Evolutionary conservation across 75 land plant species (phyloP).

Genomic region (Cryptomeria japonica): DNA sequence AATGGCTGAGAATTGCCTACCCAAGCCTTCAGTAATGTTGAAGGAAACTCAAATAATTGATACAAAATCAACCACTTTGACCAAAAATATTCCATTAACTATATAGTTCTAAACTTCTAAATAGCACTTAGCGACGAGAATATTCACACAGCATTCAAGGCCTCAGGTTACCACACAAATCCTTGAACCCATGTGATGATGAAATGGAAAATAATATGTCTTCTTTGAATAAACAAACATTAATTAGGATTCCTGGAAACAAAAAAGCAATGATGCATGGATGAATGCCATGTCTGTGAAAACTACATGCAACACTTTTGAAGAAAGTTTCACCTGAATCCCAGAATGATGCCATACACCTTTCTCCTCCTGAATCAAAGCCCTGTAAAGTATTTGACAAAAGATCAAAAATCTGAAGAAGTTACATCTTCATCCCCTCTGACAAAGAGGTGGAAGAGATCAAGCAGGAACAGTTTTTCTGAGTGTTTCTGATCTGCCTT

Average conservation of each 20-base stretch:
- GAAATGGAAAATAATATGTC: neutral
- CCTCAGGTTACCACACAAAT: neutral
- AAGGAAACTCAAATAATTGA: neutral
- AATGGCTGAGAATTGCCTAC: neutral
- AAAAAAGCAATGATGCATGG: neutral
- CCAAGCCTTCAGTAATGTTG: neutral
- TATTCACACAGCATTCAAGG: neutral
- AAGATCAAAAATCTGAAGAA: neutral
- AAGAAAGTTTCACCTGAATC: neutral
- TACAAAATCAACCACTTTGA: neutral
- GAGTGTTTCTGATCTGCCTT: neutral
- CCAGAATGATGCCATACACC: neutral
- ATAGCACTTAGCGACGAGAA: neutral
- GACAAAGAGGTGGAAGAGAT: neutral
- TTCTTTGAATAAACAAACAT: neutral
- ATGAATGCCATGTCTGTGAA: neutral
- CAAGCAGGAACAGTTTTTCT: neutral
- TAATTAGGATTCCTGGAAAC: neutral
- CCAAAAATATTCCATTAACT: neutral
- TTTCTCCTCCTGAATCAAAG: neutral
- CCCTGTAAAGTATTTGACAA: neutral
- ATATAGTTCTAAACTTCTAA: neutral
- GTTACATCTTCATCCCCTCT: neutral
- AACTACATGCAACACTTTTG: neutral
- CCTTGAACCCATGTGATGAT: neutral